A percentile compares a stretch with the other conserved stretches of the same genome.
These are phyloP conservation scores for Mycena olivaceomarginata DNA, from an alignment of 768 basidiomycete species.

Conservation along the genomic window DNA sequence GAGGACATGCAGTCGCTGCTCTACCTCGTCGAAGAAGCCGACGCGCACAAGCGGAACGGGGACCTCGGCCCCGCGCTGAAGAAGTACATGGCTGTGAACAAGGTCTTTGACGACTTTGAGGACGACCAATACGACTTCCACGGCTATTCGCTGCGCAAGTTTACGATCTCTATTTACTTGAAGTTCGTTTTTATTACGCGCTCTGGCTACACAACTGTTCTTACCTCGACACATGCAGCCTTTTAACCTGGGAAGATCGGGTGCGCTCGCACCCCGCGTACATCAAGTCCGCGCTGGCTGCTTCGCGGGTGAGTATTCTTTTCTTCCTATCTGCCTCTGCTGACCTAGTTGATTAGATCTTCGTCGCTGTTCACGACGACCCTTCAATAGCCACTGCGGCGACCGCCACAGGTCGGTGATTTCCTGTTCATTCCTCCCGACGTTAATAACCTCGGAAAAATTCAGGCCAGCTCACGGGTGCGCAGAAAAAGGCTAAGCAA, in stretches of 20 bases:
- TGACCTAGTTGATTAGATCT: constrained; percentile 73
- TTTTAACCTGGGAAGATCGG: constrained; percentile 89
- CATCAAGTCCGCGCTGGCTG: constrained; percentile 81
- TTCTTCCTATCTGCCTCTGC: neutral
- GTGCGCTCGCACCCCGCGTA: constrained; percentile 88
- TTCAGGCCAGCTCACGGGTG: constrained; percentile 69
- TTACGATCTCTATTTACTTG: constrained; percentile 90
- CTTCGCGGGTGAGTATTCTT: constrained; percentile 73
- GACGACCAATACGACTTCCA: constrained; percentile 99
- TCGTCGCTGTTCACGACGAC: constrained; percentile 81
- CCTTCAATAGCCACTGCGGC: constrained; percentile 73
- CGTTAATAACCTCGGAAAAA: neutral
- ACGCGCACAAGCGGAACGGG: constrained; percentile 78
- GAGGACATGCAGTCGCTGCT: constrained; percentile 97
- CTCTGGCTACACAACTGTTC: constrained; percentile 2
- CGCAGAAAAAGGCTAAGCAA: constrained; percentile 89
- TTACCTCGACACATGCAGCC: constrained; percentile 61
- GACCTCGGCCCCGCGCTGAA: constrained; percentile 89
- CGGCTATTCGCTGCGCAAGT: constrained; percentile 93
- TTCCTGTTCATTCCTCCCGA: neutral
- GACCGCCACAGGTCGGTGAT: constrained; percentile 51
- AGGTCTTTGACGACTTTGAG: constrained; percentile 90
- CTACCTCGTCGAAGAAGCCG: constrained; percentile 89
- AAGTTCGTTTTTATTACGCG: constrained; percentile 70
- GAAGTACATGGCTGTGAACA: constrained; percentile 85